phyloP scores from a whole-genome alignment of 139 green algal species.

The Astrephomene gubernaculifera region DNA sequence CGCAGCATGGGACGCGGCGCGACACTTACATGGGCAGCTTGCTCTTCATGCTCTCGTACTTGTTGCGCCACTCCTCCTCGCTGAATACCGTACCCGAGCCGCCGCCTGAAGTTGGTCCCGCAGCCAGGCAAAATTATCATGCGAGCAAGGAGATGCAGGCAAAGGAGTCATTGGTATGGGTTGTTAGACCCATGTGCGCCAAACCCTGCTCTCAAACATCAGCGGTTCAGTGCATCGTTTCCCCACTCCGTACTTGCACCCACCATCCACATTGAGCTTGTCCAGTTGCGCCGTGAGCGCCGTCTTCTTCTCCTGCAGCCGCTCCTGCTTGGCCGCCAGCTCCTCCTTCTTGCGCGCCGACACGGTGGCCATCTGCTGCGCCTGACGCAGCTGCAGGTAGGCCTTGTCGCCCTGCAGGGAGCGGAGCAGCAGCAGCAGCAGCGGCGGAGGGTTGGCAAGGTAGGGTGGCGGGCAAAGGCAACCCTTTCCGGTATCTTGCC shows the following conservation, averaged over 20 bases:
- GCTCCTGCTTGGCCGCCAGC: slow-evolving; percentile 50
- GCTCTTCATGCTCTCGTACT: slow-evolving; percentile 71
- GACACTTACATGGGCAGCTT: slow-evolving; percentile 49
- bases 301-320: slow-evolving; percentile 66
- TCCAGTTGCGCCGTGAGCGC: slow-evolving; percentile 58
- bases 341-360: slow-evolving; percentile 62
- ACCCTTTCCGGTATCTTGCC: too few species aligned
- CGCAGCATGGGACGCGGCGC: too few species aligned
- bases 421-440: too few species aligned
- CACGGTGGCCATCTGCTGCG: slow-evolving; percentile 67
- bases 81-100: slow-evolving; percentile 45
- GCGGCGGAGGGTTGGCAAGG: too few species aligned
- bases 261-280: slow-evolving; percentile 51
- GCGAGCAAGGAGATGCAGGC: background rate
- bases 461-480: too few species aligned
- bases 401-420: slow-evolving; percentile 56
- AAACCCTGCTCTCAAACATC: too few species aligned
- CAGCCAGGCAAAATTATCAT: too few species aligned
- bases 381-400: slow-evolving; percentile 70
- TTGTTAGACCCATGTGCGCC: too few species aligned
- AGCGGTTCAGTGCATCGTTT: too few species aligned
- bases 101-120: too few species aligned
- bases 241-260: background rate
- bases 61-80: slow-evolving; percentile 64
- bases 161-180: too few species aligned